Evolutionary conservation across 768 basidiomycete species (phyloP).

Genomic region (Leccinum pellstonianum): DNA sequence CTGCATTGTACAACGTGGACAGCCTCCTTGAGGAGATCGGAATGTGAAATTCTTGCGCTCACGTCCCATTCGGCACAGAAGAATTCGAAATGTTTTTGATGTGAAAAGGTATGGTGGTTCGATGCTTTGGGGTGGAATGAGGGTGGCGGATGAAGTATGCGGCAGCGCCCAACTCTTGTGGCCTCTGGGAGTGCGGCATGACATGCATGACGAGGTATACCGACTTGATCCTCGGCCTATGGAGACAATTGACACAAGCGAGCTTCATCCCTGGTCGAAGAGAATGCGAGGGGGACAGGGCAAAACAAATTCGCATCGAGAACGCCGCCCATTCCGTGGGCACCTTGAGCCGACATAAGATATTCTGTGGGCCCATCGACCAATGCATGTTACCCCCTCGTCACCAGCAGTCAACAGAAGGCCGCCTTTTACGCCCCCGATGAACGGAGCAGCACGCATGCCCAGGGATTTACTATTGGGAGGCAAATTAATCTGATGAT

Average conservation of each 20-base stretch:
- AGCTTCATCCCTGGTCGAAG: neutral
- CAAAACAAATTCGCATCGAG: neutral
- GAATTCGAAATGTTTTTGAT: conserved; percentile 16
- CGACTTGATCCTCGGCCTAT: neutral
- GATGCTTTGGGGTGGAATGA: conserved; percentile 11
- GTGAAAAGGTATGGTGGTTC: conserved; percentile 17
- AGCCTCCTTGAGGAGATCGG: conserved; percentile 17
- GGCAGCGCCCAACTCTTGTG: conserved; percentile 1
- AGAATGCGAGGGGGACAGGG: neutral
- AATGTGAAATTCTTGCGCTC: conserved; percentile 14
- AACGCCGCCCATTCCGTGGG: neutral
- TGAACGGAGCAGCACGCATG: conserved; percentile 5
- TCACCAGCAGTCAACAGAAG: conserved; percentile 22
- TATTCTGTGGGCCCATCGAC: conserved; percentile 8
- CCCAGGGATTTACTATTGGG: conserved; percentile 24
- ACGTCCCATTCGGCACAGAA: neutral
- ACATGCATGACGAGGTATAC: conserved; percentile 4
- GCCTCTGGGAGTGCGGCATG: neutral
- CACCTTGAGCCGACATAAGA: conserved; percentile 4
- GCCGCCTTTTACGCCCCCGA: conserved; percentile 16
- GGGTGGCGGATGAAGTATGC: conserved; percentile 11
- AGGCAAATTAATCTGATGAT: conserved; percentile 30
- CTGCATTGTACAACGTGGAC: conserved; percentile 13
- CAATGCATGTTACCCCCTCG: conserved; percentile 20
- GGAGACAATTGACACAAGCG: neutral